A percentile compares a stretch with the other conserved stretches of the same genome.
phyloP scores from a whole-genome alignment of 139 green algal genomes.

The Chlamydomonas applanata region DNA sequence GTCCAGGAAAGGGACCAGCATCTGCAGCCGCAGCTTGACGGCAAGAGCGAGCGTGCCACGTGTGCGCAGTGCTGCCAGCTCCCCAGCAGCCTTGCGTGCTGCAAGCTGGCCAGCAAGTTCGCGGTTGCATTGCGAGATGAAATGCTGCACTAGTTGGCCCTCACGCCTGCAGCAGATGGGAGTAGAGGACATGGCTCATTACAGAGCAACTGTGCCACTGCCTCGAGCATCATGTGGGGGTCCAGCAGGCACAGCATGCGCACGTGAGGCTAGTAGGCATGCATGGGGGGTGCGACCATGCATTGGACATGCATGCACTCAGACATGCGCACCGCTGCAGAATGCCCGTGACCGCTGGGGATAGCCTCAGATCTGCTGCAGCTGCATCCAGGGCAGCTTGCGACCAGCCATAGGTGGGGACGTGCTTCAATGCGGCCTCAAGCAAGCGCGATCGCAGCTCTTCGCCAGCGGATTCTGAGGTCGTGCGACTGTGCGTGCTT shows the following conservation, averaged over 20 bases:
- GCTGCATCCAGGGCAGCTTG: constrained; percentile 9
- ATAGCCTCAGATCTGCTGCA: background rate
- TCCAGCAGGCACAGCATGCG: too few species aligned
- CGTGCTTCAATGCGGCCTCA: too few species aligned
- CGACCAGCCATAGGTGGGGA: background rate
- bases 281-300: too few species aligned
- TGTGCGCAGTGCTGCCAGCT: constrained; percentile 21
- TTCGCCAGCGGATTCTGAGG: too few species aligned
- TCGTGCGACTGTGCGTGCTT: too few species aligned
- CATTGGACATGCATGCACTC: background rate
- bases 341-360: constrained; percentile 1
- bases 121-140: background rate
- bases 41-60: constrained; percentile 42
- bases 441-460: too few species aligned
- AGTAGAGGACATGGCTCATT: background rate
- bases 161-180: constrained; percentile 1
- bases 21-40: constrained; percentile 53
- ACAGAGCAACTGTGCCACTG: too few species aligned
- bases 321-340: background rate
- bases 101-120: background rate
- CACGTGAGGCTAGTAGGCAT: too few species aligned
- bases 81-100: background rate
- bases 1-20: constrained; percentile 54
- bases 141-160: constrained; percentile 11
- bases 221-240: too few species aligned